Percentiles rank a stretch among this genome's conserved stretches.
Evolutionary conservation across 2,329 filamentous ascomycete species (phyloP).

Genomic region (Aureobasidium vineae): DNA sequence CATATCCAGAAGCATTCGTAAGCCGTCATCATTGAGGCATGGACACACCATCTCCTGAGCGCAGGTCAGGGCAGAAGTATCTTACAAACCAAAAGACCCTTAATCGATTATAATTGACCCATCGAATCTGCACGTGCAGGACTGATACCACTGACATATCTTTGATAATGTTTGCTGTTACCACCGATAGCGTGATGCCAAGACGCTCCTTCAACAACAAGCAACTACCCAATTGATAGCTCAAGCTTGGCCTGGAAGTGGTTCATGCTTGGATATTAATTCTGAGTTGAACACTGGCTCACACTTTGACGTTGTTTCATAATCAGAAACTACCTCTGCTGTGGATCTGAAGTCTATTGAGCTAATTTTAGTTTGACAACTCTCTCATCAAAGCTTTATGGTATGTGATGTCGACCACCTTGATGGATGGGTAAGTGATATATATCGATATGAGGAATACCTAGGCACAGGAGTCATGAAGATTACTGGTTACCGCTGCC

Average conservation of each 20-base stretch:
- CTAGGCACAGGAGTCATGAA: neutral
- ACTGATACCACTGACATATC: neutral
- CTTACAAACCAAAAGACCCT: neutral
- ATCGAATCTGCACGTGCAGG: neutral
- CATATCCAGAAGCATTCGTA: conserved; percentile 50
- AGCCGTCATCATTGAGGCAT: neutral
- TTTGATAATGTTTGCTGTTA: no score
- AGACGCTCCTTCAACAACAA: neutral
- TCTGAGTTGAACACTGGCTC: neutral
- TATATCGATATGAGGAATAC: neutral
- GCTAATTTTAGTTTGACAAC: neutral
- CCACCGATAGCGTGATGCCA: neutral
- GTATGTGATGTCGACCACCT: neutral
- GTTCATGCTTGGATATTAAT: neutral
- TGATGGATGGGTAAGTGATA: neutral
- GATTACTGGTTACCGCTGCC: neutral
- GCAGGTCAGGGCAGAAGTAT: neutral
- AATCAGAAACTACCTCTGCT: neutral
- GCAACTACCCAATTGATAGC: neutral
- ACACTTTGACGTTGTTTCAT: neutral
- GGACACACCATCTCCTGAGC: neutral
- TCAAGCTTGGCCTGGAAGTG: neutral
- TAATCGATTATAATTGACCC: neutral
- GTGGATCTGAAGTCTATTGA: neutral
- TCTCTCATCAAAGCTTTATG: neutral